Base-by-base conservation (phyloP, 805 yeast genomes). In the Torulaspora microellipsoides region DNA sequence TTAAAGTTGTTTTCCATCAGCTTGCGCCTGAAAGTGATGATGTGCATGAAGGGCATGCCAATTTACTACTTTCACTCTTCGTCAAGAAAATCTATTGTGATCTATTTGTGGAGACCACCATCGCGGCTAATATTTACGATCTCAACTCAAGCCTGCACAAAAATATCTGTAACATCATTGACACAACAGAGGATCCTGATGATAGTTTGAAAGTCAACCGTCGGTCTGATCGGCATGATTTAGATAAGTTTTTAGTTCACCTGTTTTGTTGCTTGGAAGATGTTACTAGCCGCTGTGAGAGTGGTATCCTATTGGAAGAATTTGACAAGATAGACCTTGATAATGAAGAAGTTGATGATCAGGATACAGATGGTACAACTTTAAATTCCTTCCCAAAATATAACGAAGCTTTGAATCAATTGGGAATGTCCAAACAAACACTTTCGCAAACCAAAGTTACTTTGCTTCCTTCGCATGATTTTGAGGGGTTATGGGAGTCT, bases 401-500 rank as follows among this genome's bases (percentile, higher is more conserved):
- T 6, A 23, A 34, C 14, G 35, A 31, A 36, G 13, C 43, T 35
- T 4, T 33, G 38, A 37, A 23, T 44, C 38, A 34, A 15, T 34
- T 49, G 13, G 54, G 48, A 11, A 34, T 55, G 15, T 52, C 56
- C 2, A 47, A 37, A 36, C 55, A 59, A 31, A 49, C 54, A 12
- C 25, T 52, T 6, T 38, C 51, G 2, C 41, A 51, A 15, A 42
- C 51, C 3, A 52, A 46, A 9, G 41, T 60, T 1, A 53, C 58
- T 0, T 28, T 48, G 2, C 42, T 69, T 14, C 74, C 75, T 6
- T 53, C 59, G 8, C 42, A 50, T 4, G 43, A 52, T 11, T 52
- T 62, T 10, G 69, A 68, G 28, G 54, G 56, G 5, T 38, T 59
- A 4, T 70, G 75, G 75, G 66, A 63, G 37, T 47, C 63, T 1